Evolutionary conservation across 305 asterid genomes (phyloP).

Genomic region (Nicotiana rustica): DNA sequence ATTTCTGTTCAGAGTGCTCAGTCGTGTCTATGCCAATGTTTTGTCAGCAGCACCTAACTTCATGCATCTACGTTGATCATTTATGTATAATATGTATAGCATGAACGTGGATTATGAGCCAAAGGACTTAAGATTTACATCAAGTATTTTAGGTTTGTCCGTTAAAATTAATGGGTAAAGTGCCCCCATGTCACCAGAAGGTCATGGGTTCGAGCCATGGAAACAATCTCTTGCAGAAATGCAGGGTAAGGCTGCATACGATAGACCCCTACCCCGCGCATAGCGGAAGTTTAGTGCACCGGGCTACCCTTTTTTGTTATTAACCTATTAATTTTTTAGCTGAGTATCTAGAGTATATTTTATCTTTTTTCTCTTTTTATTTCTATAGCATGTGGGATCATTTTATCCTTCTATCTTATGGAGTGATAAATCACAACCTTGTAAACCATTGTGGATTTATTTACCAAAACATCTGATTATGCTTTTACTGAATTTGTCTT

Average conservation of each 20-base stretch:
- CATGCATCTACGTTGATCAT: neutral
- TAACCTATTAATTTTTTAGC: neutral
- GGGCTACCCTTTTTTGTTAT: neutral
- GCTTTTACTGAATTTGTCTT: neutral
- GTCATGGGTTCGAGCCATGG: too few relatives aligned
- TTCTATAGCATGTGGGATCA: neutral
- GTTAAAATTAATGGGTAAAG: neutral
- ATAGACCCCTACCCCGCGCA: too few relatives aligned
- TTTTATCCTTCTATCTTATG: conserved; percentile 1
- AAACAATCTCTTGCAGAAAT: too few relatives aligned
- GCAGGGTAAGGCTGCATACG: too few relatives aligned
- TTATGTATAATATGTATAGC: neutral
- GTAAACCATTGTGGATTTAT: neutral
- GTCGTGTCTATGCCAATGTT: neutral
- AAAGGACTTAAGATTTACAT: neutral
- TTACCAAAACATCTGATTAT: conserved; percentile 17
- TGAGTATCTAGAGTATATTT: conserved; percentile 10
- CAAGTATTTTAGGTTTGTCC: neutral
- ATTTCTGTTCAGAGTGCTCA: neutral
- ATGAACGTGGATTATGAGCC: neutral
- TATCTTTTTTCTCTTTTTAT: neutral
- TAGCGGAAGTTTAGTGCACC: too few relatives aligned
- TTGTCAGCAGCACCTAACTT: conserved; percentile 2
- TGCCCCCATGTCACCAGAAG: too few relatives aligned
- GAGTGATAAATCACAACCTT: conserved; percentile 5